Evolutionary conservation across 768 basidiomycete genomes (phyloP).

Genomic region (Amanita polypyramis): DNA sequence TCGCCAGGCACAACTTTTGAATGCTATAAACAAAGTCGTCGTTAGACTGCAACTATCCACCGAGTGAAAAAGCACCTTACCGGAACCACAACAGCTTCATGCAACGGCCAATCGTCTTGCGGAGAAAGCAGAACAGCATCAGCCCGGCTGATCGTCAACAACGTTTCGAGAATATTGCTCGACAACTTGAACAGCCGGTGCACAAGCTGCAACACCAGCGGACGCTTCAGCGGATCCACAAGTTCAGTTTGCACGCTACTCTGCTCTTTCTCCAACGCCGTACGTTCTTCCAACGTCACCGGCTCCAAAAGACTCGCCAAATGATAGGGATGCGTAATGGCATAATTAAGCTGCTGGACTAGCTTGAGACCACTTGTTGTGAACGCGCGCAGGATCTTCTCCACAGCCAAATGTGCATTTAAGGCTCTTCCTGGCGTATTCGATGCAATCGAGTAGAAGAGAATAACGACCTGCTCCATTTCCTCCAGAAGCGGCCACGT

Average conservation of each 20-base stretch:
- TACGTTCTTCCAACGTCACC: slow-evolving; percentile 64
- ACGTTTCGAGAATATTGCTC: slow-evolving; percentile 56
- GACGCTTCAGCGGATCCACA: slow-evolving; percentile 60
- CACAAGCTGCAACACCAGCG: slow-evolving; percentile 61
- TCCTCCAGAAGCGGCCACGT: slow-evolving; percentile 73
- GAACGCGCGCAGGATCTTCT: slow-evolving; percentile 60
- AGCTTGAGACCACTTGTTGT: slow-evolving; percentile 58
- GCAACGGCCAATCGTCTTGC: slow-evolving; percentile 61
- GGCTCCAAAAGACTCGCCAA: slow-evolving; percentile 76
- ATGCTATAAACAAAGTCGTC: slow-evolving; percentile 38
- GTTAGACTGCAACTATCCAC: neutral
- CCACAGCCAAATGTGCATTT: slow-evolving; percentile 39
- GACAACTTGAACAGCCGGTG: slow-evolving; percentile 65
- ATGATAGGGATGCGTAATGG: slow-evolving; percentile 85
- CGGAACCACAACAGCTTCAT: slow-evolving; percentile 61
- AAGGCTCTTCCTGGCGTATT: slow-evolving; percentile 33
- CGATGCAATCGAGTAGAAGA: slow-evolving; percentile 69
- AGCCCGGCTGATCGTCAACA: slow-evolving; percentile 60
- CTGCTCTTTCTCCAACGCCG: slow-evolving; percentile 56
- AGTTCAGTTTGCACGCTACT: slow-evolving; percentile 21
- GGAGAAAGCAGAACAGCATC: slow-evolving; percentile 56
- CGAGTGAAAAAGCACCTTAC: slow-evolving; percentile 31
- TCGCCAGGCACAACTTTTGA: slow-evolving; percentile 79
- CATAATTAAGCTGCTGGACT: slow-evolving; percentile 83
- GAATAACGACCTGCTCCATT: slow-evolving; percentile 64